Evolutionary conservation across 148 eudicot genomes (phyloP).

Genomic region (Bassia scoparia): DNA sequence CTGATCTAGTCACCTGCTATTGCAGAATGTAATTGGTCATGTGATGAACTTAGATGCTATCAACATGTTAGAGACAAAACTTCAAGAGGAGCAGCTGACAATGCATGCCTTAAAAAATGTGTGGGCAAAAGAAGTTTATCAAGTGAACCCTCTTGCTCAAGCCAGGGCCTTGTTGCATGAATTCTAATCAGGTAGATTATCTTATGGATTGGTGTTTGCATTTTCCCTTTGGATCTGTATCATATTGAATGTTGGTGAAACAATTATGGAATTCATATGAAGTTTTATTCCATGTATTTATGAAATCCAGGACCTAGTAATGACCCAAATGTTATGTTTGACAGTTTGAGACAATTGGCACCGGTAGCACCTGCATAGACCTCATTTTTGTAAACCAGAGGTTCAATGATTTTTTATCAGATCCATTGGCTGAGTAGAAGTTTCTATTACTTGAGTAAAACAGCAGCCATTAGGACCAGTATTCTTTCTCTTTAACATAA

Average conservation of each 20-base stretch:
- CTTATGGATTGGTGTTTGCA: neutral
- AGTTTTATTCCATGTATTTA: neutral
- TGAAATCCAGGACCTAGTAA: no score
- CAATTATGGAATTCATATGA: neutral
- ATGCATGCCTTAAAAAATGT: constrained; percentile 55
- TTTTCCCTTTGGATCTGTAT: neutral
- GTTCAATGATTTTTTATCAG: neutral
- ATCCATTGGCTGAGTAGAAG: neutral
- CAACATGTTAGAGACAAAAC: constrained; percentile 39
- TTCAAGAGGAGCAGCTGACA: constrained; percentile 47
- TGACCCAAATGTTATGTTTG: neutral
- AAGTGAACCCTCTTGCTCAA: constrained; percentile 46
- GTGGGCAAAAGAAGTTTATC: constrained; percentile 60
- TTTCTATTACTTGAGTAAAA: neutral
- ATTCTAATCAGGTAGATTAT: constrained; percentile 29
- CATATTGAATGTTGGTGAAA: neutral
- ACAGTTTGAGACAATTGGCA: neutral
- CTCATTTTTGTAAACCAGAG: neutral
- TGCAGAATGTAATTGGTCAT: constrained; percentile 59
- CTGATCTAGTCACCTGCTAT: constrained; percentile 12
- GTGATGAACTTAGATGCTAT: constrained; percentile 45
- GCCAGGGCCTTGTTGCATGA: constrained; percentile 56
- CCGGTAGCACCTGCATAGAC: neutral
- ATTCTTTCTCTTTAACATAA: neutral
- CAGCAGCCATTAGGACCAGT: neutral